Evolutionary conservation across 2,329 filamentous ascomycete genomes (phyloP), one percentile per base, ranked within the genome.

Genomic region (Chaetomiaceae sp.): DNA sequence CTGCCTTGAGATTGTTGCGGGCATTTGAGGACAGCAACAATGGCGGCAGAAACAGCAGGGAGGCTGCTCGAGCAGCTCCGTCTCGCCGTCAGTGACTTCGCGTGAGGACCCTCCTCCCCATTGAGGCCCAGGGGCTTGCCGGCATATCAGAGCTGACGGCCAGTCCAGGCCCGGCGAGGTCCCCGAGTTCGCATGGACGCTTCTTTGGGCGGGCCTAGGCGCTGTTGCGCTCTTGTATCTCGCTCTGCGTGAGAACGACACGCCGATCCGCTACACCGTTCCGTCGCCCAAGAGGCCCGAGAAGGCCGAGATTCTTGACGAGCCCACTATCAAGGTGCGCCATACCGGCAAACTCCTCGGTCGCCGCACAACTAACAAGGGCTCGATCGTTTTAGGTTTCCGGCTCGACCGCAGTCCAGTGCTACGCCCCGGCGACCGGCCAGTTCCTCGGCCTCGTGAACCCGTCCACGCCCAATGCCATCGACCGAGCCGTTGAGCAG

Each of bases 371-470:
- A 45, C 50, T 64, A 44, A 64, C 55, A n/a, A n/a, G n/a, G n/a
- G n/a, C n/a, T n/a, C n/a, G n/a, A 13, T 21, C 42, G 21, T 30
- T 13, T 13, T 54, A 82, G 77, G 67, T 81, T n/a, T 67, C 81
- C 1, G 84, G 82, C 14, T 83, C 82, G 34, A 78, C 80, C 1
- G 79, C 84, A 7, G 85, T 95, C 55, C 87, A 89, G 71, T 95
- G 89, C 72, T 94, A 94, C 69, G 87, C 87, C 38, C 94, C 94
- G 1, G 92, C 92, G 1, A 96, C 90, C 21, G 94, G 94, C 58
- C 81, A 87, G 64, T 81, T 89, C 55, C 82, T 99, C 23, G 90
- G 89, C 49, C 77, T 82, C 60, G 78, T 92, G 69, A 89, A 87
- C 68, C 89, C 92, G 16, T 82, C 85, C 8, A 90, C 89, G 1